Evolutionary conservation across 768 basidiomycete species (phyloP), one percentile per base, ranked within the genome.

Genomic region (Mycena rosella): DNA sequence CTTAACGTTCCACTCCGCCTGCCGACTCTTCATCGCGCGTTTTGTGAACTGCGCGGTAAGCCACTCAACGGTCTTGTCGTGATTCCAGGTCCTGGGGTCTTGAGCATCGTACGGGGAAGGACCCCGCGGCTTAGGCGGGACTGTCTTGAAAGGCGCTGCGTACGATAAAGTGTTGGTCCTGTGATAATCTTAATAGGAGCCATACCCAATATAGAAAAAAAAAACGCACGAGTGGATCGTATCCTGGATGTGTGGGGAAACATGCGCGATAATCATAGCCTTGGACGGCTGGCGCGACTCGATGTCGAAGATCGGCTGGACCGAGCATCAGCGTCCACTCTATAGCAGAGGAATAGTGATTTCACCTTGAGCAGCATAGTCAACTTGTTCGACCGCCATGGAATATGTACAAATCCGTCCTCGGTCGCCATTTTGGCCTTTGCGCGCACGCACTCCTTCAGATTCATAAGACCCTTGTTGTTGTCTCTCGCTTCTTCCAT

Each of bases 361-460:
- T 67, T 15, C 7, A 77, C 78, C 66, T 80, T 80, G 40, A 80
- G 76, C 29, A 80, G 69, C 76, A 80, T 76, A 7, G 79, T 80
- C 45, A 80, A 70, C 57, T 78, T 78, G 72, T 79, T 80, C 18
- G 72, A 44, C 34, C 80, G 71, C 73, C 76, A 81, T 0, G 80
- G 80, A 38, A 81, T 79, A 60, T 81, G 79, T 27, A 80, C 79
- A 54, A 80, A 81, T 29, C 76, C 78, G 38, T 78, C 79, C 58
- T 81, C 78, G 17, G 67, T 67, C 13, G 76, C 78, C 69, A 79
- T 78, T 65, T 76, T 78, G 20, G 80, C 79, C 61, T 78, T 79
- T 30, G 80, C 78, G 26, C 77, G 76, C 20, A 81, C 80, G 47
- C 80, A 81, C 44, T 81, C 80, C 69, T 81, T 81, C 45, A 81